Evolutionary conservation across 768 basidiomycete genomes (phyloP).

Genomic region (Amanita subjunquillea): DNA sequence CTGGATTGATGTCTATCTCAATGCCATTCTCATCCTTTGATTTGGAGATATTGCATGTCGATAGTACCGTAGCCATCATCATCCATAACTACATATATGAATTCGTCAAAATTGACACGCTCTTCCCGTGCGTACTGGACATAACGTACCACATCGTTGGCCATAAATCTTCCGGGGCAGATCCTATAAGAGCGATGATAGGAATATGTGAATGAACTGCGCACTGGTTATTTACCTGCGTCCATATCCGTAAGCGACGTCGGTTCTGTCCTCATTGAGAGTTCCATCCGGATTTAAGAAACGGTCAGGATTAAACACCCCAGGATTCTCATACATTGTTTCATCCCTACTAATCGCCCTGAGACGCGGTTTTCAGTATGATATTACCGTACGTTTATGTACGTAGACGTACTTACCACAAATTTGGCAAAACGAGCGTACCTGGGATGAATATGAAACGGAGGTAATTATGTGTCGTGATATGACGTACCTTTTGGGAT

Average conservation of each 20-base stretch:
- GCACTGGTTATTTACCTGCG: constrained; percentile 12
- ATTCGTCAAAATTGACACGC: not conserved
- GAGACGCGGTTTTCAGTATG: not conserved
- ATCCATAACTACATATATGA: constrained; percentile 9
- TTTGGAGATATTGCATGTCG: constrained; percentile 17
- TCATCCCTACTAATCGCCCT: constrained; percentile 20
- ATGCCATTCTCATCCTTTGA: constrained; percentile 17
- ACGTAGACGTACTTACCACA: constrained; percentile 7
- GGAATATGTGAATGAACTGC: not conserved
- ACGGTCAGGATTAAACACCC: constrained; percentile 16
- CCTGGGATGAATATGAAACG: constrained; percentile 1
- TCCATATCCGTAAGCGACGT: constrained; percentile 24
- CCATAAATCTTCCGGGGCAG: constrained; percentile 18
- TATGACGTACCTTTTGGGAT: constrained; percentile 9
- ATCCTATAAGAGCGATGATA: constrained; percentile 8
- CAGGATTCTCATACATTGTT: constrained; percentile 17
- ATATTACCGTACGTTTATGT: no score
- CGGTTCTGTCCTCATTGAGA: constrained; percentile 10
- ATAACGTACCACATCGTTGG: constrained; percentile 9
- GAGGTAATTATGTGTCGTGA: not conserved
- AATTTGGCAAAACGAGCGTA: constrained; percentile 11
- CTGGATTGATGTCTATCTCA: constrained; percentile 9
- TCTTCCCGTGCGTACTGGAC: not conserved
- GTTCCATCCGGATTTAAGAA: constrained; percentile 15
- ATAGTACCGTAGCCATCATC: constrained; percentile 16